Base-by-base conservation (phyloP, 495 filamentous ascomycete species). In the Tuber aestivum region DNA sequence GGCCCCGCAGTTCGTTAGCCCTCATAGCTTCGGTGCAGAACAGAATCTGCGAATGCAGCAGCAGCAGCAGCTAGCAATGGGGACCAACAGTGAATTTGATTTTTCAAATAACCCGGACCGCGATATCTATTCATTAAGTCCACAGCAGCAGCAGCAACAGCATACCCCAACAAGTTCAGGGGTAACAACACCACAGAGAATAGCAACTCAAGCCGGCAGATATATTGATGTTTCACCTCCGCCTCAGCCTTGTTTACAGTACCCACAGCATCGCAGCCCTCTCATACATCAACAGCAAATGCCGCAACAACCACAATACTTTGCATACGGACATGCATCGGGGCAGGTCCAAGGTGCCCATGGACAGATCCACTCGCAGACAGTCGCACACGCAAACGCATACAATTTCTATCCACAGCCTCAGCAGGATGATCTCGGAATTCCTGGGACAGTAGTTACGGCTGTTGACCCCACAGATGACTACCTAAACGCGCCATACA, bases 281-380 rank as follows among this genome's bases (percentile, higher is more conserved):
- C 56, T 65, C 27, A 32, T 65, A 35, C 56, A 35, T 4, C 56
- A 65, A 65, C 56, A 65, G 56, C 56, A 65, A 27, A 65, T 65
- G 16, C 6, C 23, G n/a, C 50, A 56, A 10, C 50, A 56, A 56
- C 56, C 56, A 65, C 56, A 35, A 65, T 79, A 79, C 48, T 71
- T 70, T 44, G 56, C 61, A 20, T 79, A 79, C 35, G 78, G 70
- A n/a, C 72, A 79, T n/a, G 73, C 69, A 35, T 79, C 77, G 40
- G 78, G 77, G 32, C 78, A 79, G 73, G 72, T 68, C 27, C 73
- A 71, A 18, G 77, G 44, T 16, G 77, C 75, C 12, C 69, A 75
- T 61, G 76, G 56, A 20, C 72, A 79, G 41, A 27, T 79, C n/a
- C 78, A 79, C 65, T 41, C 18, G 41, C 76, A 75, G 42, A 45